Conservation (phyloP, 129 eudicot genomes). For the Ambrosia artemisiifolia region DNA sequence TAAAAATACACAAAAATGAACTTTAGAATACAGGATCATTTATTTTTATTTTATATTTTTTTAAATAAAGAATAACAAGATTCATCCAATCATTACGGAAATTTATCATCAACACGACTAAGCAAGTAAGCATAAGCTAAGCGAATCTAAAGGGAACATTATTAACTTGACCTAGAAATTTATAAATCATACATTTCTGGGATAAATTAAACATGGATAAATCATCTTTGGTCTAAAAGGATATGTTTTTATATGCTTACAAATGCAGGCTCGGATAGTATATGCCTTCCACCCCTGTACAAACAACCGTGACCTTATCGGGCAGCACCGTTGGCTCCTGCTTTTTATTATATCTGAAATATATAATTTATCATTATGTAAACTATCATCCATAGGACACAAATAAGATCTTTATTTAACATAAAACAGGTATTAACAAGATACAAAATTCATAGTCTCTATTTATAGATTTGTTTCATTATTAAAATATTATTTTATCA, state of each 20-base stretch:
- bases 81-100: neutral
- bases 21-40: neutral
- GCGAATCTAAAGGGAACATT: neutral
- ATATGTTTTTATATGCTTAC: conserved; percentile 47
- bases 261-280: conserved; percentile 86
- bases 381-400: neutral
- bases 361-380: conserved; percentile 1
- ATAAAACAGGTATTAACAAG: too few relatives aligned
- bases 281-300: conserved; percentile 73
- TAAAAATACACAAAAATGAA: neutral
- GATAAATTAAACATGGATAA: too few relatives aligned
- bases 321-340: conserved; percentile 50
- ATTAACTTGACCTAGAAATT: too few relatives aligned
- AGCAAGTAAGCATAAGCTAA: neutral
- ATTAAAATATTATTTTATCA: too few relatives aligned
- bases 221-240: neutral
- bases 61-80: neutral
- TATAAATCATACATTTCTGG: too few relatives aligned
- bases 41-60: neutral
- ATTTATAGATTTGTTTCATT: neutral
- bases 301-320: conserved; percentile 67
- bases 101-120: neutral
- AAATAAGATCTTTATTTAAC: too few relatives aligned
- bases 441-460: neutral
- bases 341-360: conserved; percentile 45